Percentiles rank a stretch among this genome's conserved stretches.
Conservation (phyloP, 768 basidiomycete genomes). For the Termitomyces sp. region DNA sequence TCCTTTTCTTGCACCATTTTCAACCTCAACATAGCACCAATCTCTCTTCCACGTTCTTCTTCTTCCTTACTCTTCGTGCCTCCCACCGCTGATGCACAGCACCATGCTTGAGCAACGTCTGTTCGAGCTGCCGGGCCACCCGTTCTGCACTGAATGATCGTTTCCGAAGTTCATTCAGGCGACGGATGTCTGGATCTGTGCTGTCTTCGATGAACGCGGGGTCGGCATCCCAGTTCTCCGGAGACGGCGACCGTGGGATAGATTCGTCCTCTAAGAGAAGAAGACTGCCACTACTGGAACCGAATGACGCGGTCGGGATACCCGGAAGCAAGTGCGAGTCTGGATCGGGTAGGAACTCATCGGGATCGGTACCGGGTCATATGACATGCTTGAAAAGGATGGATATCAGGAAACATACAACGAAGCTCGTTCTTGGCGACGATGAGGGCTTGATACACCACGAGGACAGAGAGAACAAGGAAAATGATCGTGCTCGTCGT, state of each 20-base stretch:
- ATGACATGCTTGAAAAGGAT: background rate
- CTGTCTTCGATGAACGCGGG: conserved; percentile 27
- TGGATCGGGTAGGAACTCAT: conserved; percentile 22
- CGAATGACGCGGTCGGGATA: conserved; percentile 2
- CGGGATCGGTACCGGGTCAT: conserved; percentile 30
- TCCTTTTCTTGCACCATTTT: conserved; percentile 35
- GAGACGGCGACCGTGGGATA: conserved; percentile 39
- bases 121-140: conserved; percentile 18
- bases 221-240: conserved; percentile 37
- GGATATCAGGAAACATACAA: background rate
- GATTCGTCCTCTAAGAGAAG: conserved; percentile 38
- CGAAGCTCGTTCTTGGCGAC: conserved; percentile 7
- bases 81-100: conserved; percentile 35
- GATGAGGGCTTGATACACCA: conserved; percentile 18
- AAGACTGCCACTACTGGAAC: conserved; percentile 21
- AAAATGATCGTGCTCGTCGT: conserved; percentile 21
- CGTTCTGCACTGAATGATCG: conserved; percentile 22
- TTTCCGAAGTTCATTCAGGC: conserved; percentile 38
- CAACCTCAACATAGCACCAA: conserved; percentile 52
- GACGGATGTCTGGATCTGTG: conserved; percentile 34
- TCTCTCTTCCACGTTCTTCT: conserved; percentile 52
- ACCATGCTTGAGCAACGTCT: conserved; percentile 28
- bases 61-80: conserved; percentile 42
- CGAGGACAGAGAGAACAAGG: conserved; percentile 20
- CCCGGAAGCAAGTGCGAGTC: background rate